Evolutionary conservation across 306 rosid species (phyloP).

Genomic region (Glycine tomentella): DNA sequence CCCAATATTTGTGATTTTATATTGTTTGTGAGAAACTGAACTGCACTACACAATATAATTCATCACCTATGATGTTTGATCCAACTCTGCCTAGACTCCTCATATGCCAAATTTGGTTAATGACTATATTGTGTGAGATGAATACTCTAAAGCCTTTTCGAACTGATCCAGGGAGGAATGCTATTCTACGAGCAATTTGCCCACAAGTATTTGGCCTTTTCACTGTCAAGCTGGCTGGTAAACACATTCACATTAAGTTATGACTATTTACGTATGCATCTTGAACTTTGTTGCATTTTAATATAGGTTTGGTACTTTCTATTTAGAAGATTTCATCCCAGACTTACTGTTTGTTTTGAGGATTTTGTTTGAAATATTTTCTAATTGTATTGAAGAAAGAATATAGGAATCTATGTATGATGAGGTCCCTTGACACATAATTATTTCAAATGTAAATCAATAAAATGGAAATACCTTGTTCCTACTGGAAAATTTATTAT

Average conservation of each 20-base stretch:
- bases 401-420: constrained; percentile 21
- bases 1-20: constrained; percentile 39
- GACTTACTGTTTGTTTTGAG: constrained; percentile 29
- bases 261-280: constrained; percentile 21
- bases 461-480: constrained; percentile 13
- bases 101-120: constrained; percentile 5
- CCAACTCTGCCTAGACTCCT: constrained; percentile 9
- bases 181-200: constrained; percentile 88
- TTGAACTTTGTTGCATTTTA: constrained; percentile 33
- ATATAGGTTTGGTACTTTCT: background rate
- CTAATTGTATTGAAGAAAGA: constrained; percentile 32
- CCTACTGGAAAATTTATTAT: constrained; percentile 3
- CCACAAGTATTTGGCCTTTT: constrained; percentile 95
- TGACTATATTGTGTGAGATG: constrained; percentile 39
- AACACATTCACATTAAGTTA: constrained; percentile 36
- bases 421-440: constrained; percentile 12
- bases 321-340: background rate
- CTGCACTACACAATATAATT: constrained; percentile 1
- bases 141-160: constrained; percentile 40
- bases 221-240: constrained; percentile 97
- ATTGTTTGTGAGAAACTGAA: constrained; percentile 22
- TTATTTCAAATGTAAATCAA: constrained; percentile 7
- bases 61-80: constrained; percentile 28
- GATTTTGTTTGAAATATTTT: constrained; percentile 37
- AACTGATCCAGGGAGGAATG: constrained; percentile 86